A percentile compares a stretch with the other conserved stretches of the same genome.
phyloP scores from a whole-genome alignment of 495 filamentous ascomycete genomes.

The Penicillium bialowiezense region DNA sequence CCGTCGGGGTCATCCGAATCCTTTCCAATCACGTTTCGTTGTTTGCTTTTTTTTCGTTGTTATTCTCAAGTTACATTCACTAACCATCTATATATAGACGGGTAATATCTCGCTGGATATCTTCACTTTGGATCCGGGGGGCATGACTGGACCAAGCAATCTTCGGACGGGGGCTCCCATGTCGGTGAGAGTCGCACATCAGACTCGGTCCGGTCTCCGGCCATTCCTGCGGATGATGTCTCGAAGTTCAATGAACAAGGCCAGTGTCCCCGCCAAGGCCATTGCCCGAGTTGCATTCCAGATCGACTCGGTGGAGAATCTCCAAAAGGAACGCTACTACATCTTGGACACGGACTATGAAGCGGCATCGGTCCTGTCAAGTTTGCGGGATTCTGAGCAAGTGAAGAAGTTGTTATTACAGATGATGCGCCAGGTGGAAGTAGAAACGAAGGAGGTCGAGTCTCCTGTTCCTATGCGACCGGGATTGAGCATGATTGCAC shows the following conservation, averaged over 20 bases:
- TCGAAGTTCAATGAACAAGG: constrained; percentile 39
- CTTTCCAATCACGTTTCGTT: background rate
- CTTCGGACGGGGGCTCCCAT: constrained; percentile 26
- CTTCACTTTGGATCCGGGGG: constrained; percentile 42
- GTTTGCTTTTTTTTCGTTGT: too few species aligned
- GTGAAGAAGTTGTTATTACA: constrained; percentile 32
- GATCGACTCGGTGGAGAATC: constrained; percentile 29
- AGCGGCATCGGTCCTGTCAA: constrained; percentile 37
- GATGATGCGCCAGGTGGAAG: constrained; percentile 36
- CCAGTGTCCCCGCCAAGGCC: constrained; percentile 39
- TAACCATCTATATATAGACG: constrained; percentile 19
- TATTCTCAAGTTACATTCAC: background rate
- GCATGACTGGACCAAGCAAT: constrained; percentile 29
- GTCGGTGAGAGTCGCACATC: constrained; percentile 34
- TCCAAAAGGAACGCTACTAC: constrained; percentile 38
- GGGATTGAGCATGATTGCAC: constrained; percentile 5
- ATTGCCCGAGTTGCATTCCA: constrained; percentile 43
- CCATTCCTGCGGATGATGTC: constrained; percentile 39
- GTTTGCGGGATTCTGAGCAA: constrained; percentile 27
- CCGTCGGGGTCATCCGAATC: background rate
- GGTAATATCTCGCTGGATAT: constrained; percentile 39
- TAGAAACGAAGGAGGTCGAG: constrained; percentile 26
- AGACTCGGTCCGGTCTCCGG: constrained; percentile 36
- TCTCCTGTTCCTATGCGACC: constrained; percentile 20
- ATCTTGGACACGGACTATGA: constrained; percentile 40